Base-by-base conservation (phyloP, 2,329 filamentous ascomycete genomes). In the Aspergillus thermomutatus region DNA sequence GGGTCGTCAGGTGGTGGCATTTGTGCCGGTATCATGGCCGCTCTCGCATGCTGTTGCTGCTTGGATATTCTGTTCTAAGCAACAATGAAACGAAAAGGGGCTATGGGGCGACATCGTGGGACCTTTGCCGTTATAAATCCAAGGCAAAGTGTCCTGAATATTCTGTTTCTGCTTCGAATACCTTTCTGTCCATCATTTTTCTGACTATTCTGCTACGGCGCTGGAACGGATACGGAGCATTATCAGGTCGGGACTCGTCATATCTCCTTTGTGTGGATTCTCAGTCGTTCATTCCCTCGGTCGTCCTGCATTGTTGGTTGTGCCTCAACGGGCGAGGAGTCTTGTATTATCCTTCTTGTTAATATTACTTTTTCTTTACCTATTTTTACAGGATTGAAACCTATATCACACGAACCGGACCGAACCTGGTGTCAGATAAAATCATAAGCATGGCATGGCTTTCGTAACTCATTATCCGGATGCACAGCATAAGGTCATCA, bases 1-100 rank as follows among this genome's bases (percentile, higher is more conserved):
- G 62, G 67, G 11, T 66, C 66, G 6, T 62, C 63, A 3, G 68
- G 65, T 11, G 71, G 72, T 8, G 78, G 78, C 2, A 72, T 78
- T 31, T 80, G 79, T 54, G 77, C 78, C 1, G 79, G 78, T 66
- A 69, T 81, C 17, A 65, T 79, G 62, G 78, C 75, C 49, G 78
- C 75, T 19, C 53, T 80, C 55, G 78, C 79, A 8, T 79, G 78
- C 61, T 81, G 79, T 63, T 81, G 79, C 64, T 81, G 79, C 66
- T 72, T 80, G 69, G 78, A 80, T 69, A 72, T 77, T 50, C 62
- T 78, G 52, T 78, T 77, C 56, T 77, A 72, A 52, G 25, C 7
- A 19, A 8, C 26, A 11, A 17, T 1, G 17, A 11, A 28, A 41
- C 17, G 9, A 14, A 26, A 21, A 26, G n/a, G n/a, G n/a, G n/a